Evolutionary conservation across 805 yeast genomes (phyloP).

Genomic region (Zygotorulaspora sp.): DNA sequence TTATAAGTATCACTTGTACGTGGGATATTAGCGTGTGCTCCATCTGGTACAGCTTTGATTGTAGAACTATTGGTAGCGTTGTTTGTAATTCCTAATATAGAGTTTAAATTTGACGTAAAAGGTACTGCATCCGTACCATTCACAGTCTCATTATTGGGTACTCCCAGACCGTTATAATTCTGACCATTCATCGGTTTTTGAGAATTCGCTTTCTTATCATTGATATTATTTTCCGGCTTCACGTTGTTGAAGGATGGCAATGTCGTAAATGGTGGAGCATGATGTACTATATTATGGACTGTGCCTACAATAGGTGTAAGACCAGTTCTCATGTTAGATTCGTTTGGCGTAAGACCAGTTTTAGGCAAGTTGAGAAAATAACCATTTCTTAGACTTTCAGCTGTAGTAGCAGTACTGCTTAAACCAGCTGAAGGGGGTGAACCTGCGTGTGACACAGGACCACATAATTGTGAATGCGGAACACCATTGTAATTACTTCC

Average conservation of each 20-base stretch:
- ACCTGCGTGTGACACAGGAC: background rate
- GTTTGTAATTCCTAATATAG: conserved; percentile 9
- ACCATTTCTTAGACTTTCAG: conserved; percentile 16
- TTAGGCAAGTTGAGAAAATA: conserved; percentile 30
- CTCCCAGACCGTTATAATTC: conserved; percentile 1
- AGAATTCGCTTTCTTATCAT: conserved; percentile 2
- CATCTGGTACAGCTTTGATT: background rate
- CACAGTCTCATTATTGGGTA: background rate
- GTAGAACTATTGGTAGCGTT: background rate
- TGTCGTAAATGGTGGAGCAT: conserved; percentile 16
- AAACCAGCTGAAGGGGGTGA: conserved; percentile 1
- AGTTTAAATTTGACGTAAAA: conserved; percentile 13
- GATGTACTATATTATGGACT: conserved; percentile 2
- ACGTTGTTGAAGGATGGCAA: conserved; percentile 16
- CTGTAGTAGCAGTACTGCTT: conserved; percentile 1
- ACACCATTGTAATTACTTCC: background rate
- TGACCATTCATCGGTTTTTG: conserved; percentile 1
- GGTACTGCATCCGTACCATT: conserved; percentile 5
- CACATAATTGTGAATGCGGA: background rate
- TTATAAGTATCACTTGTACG: background rate
- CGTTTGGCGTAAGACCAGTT: conserved; percentile 73
- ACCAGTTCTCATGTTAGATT: conserved; percentile 66
- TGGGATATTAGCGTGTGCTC: background rate
- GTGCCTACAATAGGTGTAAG: conserved; percentile 52
- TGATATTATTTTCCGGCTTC: conserved; percentile 2